Evolutionary conservation across 495 filamentous ascomycete species (phyloP).

Genomic region (Collariella sp.): DNA sequence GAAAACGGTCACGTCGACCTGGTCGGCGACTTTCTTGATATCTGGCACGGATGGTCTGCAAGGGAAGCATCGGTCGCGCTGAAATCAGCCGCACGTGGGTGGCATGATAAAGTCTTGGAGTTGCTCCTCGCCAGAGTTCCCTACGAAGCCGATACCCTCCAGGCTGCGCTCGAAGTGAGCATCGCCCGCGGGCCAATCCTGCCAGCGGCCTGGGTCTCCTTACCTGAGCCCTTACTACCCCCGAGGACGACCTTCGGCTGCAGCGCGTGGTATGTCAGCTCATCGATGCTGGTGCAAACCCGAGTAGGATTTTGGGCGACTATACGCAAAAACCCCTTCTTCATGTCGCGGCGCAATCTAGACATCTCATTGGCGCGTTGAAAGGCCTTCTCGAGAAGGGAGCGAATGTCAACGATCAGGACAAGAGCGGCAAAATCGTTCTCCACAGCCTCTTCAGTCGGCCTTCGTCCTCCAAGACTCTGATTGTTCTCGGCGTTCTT

Average conservation of each 20-base stretch:
- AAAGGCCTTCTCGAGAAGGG: background rate
- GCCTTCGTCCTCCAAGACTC: background rate
- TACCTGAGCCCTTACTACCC: background rate
- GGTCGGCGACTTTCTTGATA: conserved; percentile 2
- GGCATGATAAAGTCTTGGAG: background rate
- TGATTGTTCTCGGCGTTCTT: background rate
- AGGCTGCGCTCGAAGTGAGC: background rate
- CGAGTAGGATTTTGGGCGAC: background rate
- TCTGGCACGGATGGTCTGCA: background rate
- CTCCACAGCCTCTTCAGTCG: background rate
- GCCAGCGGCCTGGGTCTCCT: no score
- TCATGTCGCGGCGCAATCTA: background rate
- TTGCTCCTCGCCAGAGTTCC: background rate
- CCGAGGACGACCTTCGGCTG: background rate
- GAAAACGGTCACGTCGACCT: background rate
- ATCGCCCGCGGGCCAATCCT: background rate
- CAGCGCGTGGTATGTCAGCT: background rate
- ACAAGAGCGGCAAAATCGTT: background rate
- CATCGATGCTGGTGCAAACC: background rate
- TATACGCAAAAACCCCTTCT: background rate
- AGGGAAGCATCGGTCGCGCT: background rate
- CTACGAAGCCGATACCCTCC: background rate
- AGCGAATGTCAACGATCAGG: background rate
- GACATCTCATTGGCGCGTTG: background rate
- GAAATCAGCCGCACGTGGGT: background rate